Evolutionary conservation across 768 basidiomycete genomes (phyloP), one percentile per base, ranked within the genome.

Genomic region (Kondoa malvinella): DNA sequence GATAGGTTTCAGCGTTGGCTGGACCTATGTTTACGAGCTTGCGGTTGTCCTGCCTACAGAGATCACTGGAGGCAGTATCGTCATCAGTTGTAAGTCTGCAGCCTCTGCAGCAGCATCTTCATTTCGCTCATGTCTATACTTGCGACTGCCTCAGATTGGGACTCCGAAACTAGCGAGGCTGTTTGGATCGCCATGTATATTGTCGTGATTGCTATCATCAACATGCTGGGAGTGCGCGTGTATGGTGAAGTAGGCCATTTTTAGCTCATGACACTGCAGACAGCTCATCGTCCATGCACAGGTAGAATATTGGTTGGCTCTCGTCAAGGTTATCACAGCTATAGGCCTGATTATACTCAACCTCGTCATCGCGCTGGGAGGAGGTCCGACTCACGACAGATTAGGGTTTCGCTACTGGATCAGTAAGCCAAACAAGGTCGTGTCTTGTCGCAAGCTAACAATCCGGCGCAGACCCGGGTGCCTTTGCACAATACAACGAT

Each of bases 121-220:
- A 86, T 70, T 78, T 80, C 59, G 78, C 81, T n/a, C n/a, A n/a
- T n/a, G n/a, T n/a, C n/a, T n/a, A n/a, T n/a, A n/a, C 29, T 62
- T 67, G 67, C 26, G 69, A 63, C 57, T 72, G 68, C 69, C 60
- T 40, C 27, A 69, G 68, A 57, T 56, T 69, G 27, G 31, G n/a
- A n/a, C n/a, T 68, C 0, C 66, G 65, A 2, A 66, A 62, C 1
- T 27, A 68, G 12, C 64, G 67, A 0, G n/a, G n/a, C n/a, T n/a
- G 80, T 80, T 8, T 87, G 86, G 75, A 84, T 82, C 3, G 81
- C 82, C 1, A 78, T 85, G 26, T 76, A 87, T n/a, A 80, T 82
- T 59, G 76, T 85, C 25, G 72, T 82, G n/a, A 81, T 84, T 26
- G 82, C 81, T 72, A 71, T 80, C 21, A 82, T 87, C 78, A 87